phyloP scores from a whole-genome alignment of 2,329 filamentous ascomycete genomes.

The Grosmannia penicillata region DNA sequence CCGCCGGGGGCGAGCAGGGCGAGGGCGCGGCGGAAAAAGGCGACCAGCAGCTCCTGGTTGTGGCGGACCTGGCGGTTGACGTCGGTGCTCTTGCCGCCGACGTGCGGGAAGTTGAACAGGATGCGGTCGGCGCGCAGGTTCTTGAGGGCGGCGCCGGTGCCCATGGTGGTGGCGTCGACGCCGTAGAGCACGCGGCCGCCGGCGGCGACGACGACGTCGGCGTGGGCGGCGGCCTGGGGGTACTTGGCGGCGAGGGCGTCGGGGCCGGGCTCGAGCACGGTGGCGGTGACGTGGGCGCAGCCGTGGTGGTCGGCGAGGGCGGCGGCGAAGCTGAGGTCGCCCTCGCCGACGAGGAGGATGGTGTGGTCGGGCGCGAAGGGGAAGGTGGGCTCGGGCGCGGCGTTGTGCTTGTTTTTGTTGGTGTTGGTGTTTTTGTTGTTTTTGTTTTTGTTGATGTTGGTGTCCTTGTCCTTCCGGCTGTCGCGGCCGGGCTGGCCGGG shows the following conservation, averaged over 20 bases:
- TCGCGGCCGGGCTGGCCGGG: conserved; percentile 1
- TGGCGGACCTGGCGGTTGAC: conserved; percentile 87
- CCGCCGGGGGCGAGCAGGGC: conserved; percentile 39
- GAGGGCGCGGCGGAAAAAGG: conserved; percentile 46
- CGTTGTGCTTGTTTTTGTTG: not conserved
- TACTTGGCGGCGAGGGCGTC: conserved; percentile 56
- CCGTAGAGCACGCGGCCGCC: conserved; percentile 37
- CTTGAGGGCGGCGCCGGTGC: conserved; percentile 5
- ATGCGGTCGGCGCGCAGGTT: conserved; percentile 46
- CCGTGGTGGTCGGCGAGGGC: conserved; percentile 51
- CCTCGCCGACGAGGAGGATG: conserved; percentile 67
- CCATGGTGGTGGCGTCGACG: conserved; percentile 54
- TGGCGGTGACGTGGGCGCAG: conserved; percentile 53
- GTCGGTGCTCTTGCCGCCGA: conserved; percentile 81
- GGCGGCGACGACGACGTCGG: conserved; percentile 33
- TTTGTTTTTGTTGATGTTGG: not conserved
- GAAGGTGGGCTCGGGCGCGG: conserved; percentile 31
- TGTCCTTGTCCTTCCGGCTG: conserved; percentile 5
- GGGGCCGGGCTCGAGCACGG: conserved; percentile 45
- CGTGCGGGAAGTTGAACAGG: conserved; percentile 94
- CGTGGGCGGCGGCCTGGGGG: conserved; percentile 49
- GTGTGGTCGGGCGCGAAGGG: conserved; percentile 51
- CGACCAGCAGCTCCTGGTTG: conserved; percentile 68
- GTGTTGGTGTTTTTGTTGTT: conserved; percentile 2
- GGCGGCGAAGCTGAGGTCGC: conserved; percentile 64